Conservation (phyloP, 345 rosid genomes). For the Fremontodendron californicum region DNA sequence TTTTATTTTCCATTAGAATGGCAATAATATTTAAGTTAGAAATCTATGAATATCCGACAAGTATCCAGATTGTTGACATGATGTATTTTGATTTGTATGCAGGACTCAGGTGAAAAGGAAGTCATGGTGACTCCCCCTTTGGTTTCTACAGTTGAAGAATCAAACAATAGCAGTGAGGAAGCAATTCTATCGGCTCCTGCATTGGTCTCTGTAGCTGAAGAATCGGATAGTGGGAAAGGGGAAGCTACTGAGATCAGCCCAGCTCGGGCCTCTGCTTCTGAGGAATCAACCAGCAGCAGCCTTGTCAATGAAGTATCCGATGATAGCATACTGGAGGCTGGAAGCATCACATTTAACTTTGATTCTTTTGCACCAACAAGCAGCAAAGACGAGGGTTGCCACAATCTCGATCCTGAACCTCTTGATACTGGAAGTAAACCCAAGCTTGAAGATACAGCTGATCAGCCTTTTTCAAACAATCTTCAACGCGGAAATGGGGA, state of each 20-base stretch:
- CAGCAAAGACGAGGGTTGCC: conserved; percentile 18
- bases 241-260: conserved; percentile 9
- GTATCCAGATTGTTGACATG: not conserved
- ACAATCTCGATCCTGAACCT: conserved; percentile 14
- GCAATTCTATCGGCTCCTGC: not conserved
- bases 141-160: conserved; percentile 17
- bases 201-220: conserved; percentile 14
- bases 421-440: conserved; percentile 16
- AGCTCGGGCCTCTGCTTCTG: conserved; percentile 12
- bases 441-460: conserved; percentile 21
- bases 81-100: conserved; percentile 21
- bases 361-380: conserved; percentile 23
- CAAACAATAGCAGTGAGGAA: not conserved
- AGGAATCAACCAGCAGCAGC: conserved; percentile 23
- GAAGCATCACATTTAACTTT: conserved; percentile 28
- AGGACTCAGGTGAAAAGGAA: conserved; percentile 26
- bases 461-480: conserved; percentile 27
- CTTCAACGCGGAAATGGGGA: conserved; percentile 47
- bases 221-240: conserved; percentile 9
- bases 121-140: not conserved
- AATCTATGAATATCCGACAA: not conserved
- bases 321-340: conserved; percentile 24
- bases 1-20: not conserved
- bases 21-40: not conserved
- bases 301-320: conserved; percentile 14